Evolutionary conservation across 345 rosid species (phyloP).

Genomic region (Arabis alpina): DNA sequence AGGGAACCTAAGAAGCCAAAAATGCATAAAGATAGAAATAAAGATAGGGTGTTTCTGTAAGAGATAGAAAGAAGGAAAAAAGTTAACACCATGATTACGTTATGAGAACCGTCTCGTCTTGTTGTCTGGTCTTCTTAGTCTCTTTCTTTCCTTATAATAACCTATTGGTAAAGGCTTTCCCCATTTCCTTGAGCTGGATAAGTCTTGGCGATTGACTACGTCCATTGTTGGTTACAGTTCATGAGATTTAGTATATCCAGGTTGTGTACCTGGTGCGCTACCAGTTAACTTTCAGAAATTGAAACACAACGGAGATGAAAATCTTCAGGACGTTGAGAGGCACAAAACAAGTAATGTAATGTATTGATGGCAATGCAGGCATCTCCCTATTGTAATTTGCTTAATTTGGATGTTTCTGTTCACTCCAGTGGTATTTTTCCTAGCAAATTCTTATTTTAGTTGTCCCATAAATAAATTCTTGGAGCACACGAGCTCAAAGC

Average conservation of each 20-base stretch:
- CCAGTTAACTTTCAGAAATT: constrained; percentile 65
- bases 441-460: not conserved
- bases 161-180: not conserved
- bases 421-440: not conserved
- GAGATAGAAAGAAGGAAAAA: constrained; percentile 31
- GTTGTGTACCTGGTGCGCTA: not conserved
- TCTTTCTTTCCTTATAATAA: not conserved
- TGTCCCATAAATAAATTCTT: constrained; percentile 6
- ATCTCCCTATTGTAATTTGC: not conserved
- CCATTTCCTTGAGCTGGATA: not conserved
- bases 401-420: constrained; percentile 5
- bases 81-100: constrained; percentile 15
- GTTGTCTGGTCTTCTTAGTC: no score
- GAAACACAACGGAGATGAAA: constrained; percentile 74
- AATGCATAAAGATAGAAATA: constrained; percentile 52
- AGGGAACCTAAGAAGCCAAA: constrained; percentile 78
- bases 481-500: constrained; percentile 68
- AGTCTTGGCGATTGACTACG: not conserved
- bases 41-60: not conserved
- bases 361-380: not conserved
- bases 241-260: not conserved
- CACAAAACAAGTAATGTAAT: constrained; percentile 89
- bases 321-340: constrained; percentile 67
- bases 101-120: constrained; percentile 38
- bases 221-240: constrained; percentile 5